phyloP scores from a whole-genome alignment of 331 rosid genomes.

The Rhamnella rubrinervis region DNA sequence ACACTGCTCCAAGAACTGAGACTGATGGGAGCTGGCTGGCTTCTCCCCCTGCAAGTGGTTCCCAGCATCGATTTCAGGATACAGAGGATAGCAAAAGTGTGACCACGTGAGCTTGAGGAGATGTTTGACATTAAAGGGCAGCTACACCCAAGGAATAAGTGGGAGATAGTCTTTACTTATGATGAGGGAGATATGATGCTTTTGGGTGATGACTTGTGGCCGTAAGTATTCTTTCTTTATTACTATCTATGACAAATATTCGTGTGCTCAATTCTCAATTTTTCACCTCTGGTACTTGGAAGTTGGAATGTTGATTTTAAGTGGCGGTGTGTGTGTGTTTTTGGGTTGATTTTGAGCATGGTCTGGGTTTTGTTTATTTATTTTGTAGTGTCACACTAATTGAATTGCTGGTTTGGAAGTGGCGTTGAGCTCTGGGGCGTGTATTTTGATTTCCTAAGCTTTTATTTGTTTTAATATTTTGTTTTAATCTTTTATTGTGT shows the following conservation, averaged over 20 bases:
- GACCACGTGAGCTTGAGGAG: conserved; percentile 59
- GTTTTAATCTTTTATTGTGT: too few species aligned
- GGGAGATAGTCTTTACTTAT: conserved; percentile 79
- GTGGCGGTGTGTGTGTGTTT: too few species aligned
- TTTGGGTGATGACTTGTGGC: conserved; percentile 82
- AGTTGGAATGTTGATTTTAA: too few species aligned
- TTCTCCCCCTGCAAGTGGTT: conserved; percentile 49
- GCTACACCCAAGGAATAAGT: conserved; percentile 48
- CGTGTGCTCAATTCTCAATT: too few species aligned
- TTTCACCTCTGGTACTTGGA: too few species aligned
- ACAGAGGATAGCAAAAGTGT: conserved; percentile 51
- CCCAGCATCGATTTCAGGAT: conserved; percentile 50
- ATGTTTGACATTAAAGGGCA: conserved; percentile 82
- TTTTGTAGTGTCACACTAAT: too few species aligned
- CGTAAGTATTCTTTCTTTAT: conserved; percentile 44
- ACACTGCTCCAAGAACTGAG: conserved; percentile 41
- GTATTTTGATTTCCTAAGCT: too few species aligned
- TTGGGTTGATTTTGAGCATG: too few species aligned
- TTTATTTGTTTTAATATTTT: too few species aligned
- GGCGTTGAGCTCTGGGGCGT: too few species aligned
- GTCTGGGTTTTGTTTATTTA: too few species aligned
- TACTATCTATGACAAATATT: background rate
- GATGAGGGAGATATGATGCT: conserved; percentile 94
- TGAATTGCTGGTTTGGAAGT: too few species aligned
- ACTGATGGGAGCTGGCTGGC: conserved; percentile 60